Evolutionary conservation across 2,329 filamentous ascomycete genomes (phyloP), one percentile per base, ranked within the genome.

Genomic region (Sporothrix mexicana): DNA sequence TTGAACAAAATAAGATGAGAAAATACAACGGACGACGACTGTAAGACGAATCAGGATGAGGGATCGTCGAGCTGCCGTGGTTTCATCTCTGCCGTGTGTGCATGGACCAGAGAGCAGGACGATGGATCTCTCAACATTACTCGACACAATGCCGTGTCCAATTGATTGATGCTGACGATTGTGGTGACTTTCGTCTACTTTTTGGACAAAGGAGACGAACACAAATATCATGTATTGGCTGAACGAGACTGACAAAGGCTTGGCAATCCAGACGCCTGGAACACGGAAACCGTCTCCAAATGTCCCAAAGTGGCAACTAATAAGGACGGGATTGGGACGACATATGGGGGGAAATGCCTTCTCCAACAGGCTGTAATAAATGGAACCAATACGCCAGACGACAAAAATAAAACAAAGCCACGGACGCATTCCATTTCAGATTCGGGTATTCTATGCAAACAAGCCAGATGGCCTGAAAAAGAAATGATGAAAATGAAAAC

Each of bases 361-460:
- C 17, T 13, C 8, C 9, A n/a, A 13, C 2, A 43, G 7, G 30
- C 43, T 15, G 41, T 7, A 17, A 25, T 5, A 45, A 36, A 36
- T 36, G 30, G 30, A 36, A 36, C 7, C 30, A 12, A 62, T 43
- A 43, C 41, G 15, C 23, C 13, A 13, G 59, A 61, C 23, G 17
- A 4, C 47, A 59, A 9, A 41, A 23, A 41, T 5, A 36, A 77
- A 20, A 82, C 36, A 30, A 30, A 30, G 51, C 23, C 43, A 47
- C 1, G 62, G 49, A 10, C 25, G n/a, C 43, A 17, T 62, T 55
- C 5, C 55, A 62, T 12, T 66, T 66, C 62, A 47, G 47, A 49
- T 47, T 61, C 55, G 55, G 41, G 62, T 49, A 66, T 66, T 25
- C 23, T 7, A 62, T 66, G 45, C 30, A 36, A 36, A 36, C 30